Evolutionary conservation across 768 basidiomycete species (phyloP).

Genomic region (Panus rudis): DNA sequence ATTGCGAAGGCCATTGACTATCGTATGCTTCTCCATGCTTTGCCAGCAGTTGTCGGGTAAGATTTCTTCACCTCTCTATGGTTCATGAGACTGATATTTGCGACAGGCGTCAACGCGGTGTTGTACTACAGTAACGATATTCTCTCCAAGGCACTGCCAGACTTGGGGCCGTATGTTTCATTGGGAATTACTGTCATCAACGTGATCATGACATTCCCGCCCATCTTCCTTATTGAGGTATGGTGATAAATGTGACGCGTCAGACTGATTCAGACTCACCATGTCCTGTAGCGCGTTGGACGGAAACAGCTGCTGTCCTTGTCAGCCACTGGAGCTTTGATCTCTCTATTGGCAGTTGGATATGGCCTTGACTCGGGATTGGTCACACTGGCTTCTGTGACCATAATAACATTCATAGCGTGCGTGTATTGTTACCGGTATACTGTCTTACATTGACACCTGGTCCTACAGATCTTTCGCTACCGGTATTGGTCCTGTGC

Average conservation of each 20-base stretch:
- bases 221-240: constrained; percentile 83
- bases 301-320: constrained; percentile 59
- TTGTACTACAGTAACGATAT: constrained; percentile 91
- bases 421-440: constrained; percentile 27
- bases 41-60: constrained; percentile 75
- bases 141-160: constrained; percentile 70
- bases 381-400: constrained; percentile 58
- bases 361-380: constrained; percentile 59
- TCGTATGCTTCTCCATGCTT: constrained; percentile 65
- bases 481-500: constrained; percentile 83
- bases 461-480: constrained; percentile 64
- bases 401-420: constrained; percentile 79
- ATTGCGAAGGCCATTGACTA: constrained; percentile 54
- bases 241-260: constrained; percentile 9
- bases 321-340: constrained; percentile 60
- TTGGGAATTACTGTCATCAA: constrained; percentile 82
- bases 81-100: background rate
- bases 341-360: constrained; percentile 63
- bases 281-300: constrained; percentile 54
- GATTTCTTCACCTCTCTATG: constrained; percentile 3
- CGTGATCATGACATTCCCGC: constrained; percentile 75
- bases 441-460: background rate
- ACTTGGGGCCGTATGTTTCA: constrained; percentile 75
- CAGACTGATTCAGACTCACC: background rate
- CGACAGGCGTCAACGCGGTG: constrained; percentile 32